Evolutionary conservation across 2,329 filamentous ascomycete species (phyloP).

Genomic region (Hymenoscyphus repandus): DNA sequence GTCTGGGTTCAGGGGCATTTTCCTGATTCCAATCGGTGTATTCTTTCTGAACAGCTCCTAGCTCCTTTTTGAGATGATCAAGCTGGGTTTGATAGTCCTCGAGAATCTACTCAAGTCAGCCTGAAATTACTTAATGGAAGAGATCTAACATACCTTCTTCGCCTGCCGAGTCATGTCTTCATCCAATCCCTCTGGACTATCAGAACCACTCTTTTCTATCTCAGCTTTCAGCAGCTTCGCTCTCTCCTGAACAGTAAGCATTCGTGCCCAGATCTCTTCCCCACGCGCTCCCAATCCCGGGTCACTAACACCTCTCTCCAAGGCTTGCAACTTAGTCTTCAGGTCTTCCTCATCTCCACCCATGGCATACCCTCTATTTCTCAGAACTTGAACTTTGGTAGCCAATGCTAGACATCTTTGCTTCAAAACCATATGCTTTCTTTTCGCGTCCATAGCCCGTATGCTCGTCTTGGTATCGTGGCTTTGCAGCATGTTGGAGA

Average conservation of each 20-base stretch:
- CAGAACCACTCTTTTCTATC: slow-evolving; percentile 60
- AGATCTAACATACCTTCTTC: slow-evolving; percentile 57
- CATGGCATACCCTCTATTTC: slow-evolving; percentile 76
- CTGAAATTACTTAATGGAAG: slow-evolving; percentile 5
- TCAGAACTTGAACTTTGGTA: slow-evolving; percentile 72
- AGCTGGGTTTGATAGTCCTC: slow-evolving; percentile 80
- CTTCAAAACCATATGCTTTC: slow-evolving; percentile 67
- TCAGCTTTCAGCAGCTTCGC: slow-evolving; percentile 69
- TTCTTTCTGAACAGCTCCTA: slow-evolving; percentile 48
- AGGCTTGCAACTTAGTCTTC: slow-evolving; percentile 61
- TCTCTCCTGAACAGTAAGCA: slow-evolving; percentile 69
- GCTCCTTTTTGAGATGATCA: slow-evolving; percentile 63
- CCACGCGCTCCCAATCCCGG: slow-evolving; percentile 69
- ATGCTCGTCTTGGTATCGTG: slow-evolving; percentile 75
- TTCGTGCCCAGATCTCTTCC: slow-evolving; percentile 80
- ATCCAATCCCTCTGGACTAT: slow-evolving; percentile 53
- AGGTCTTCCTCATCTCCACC: slow-evolving; percentile 75
- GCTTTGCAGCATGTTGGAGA: slow-evolving; percentile 66
- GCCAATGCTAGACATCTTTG: slow-evolving; percentile 70
- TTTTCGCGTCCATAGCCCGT: slow-evolving; percentile 64
- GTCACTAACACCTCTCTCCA: slow-evolving; percentile 68
- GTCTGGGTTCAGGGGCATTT: slow-evolving; percentile 23
- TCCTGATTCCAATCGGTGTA: slow-evolving; percentile 47
- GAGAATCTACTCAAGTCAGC: slow-evolving; percentile 52
- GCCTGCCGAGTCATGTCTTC: slow-evolving; percentile 67